Conservation (phyloP, 164 flowering plant species). For the Tinospora cordifolia region DNA sequence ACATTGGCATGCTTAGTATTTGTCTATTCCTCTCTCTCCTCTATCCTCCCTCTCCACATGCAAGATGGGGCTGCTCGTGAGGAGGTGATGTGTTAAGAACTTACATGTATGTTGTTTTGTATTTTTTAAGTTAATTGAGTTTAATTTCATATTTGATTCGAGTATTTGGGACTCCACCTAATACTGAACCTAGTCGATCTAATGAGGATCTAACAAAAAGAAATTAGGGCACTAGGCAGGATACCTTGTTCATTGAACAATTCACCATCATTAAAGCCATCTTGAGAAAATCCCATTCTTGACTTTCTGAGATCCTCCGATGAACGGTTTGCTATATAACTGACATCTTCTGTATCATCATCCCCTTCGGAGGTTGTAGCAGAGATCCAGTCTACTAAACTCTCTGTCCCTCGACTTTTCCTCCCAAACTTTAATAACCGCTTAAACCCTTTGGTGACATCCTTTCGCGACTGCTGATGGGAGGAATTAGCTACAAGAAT, state of each 20-base stretch:
- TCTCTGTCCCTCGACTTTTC: slow-evolving; percentile 73
- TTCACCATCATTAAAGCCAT: slow-evolving; percentile 67
- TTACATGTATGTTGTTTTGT: too few relatives aligned
- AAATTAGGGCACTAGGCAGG: slow-evolving; percentile 5
- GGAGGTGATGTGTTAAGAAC: too few relatives aligned
- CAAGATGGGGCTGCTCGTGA: too few relatives aligned
- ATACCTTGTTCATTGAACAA: slow-evolving; percentile 68
- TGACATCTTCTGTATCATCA: slow-evolving; percentile 91
- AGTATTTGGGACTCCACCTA: too few relatives aligned
- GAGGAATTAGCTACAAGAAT: slow-evolving; percentile 48
- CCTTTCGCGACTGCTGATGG: slow-evolving; percentile 62
- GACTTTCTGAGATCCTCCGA: slow-evolving; percentile 90
- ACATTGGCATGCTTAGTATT: too few relatives aligned
- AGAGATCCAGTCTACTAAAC: slow-evolving; percentile 83
- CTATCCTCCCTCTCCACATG: too few relatives aligned
- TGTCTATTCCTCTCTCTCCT: too few relatives aligned
- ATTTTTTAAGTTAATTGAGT: too few relatives aligned
- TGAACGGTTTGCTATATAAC: slow-evolving; percentile 68
- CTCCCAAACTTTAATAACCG: slow-evolving; percentile 86
- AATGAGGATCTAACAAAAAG: background rate
- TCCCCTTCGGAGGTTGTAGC: slow-evolving; percentile 99
- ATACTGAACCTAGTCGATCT: too few relatives aligned
- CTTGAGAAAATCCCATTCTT: slow-evolving; percentile 81
- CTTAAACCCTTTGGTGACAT: slow-evolving; percentile 84
- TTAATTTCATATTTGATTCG: too few relatives aligned